A percentile compares a stretch with the other conserved stretches of the same genome.
Evolutionary conservation across 208 protist species (phyloP).

Genomic region (Acanthamoeba castellanii): DNA sequence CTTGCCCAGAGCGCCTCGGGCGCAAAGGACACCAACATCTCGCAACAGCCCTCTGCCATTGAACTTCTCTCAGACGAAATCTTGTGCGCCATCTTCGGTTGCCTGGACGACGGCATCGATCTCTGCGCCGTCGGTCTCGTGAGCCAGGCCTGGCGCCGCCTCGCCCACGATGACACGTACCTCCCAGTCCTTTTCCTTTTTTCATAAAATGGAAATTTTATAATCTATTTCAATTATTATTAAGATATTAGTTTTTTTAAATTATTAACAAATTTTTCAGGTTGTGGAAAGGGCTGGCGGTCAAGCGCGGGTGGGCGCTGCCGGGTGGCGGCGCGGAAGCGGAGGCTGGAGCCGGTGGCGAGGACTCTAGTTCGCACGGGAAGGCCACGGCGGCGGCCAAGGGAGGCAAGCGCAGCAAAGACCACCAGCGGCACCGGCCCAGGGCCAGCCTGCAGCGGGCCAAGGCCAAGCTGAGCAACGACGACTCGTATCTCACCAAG

Average conservation of each 20-base stretch:
- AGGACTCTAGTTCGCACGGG: not conserved
- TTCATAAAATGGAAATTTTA: too few species aligned
- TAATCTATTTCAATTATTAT: too few species aligned
- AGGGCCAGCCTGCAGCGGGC: not conserved
- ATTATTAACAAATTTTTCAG: not conserved
- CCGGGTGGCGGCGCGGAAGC: not conserved
- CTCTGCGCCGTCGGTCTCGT: not conserved
- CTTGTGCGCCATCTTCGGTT: not conserved
- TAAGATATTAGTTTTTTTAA: not conserved
- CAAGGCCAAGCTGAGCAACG: not conserved
- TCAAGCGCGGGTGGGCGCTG: conserved; percentile 19
- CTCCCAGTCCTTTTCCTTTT: not conserved
- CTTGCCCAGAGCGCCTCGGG: too few species aligned
- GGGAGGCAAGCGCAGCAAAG: not conserved
- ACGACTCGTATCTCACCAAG: not conserved
- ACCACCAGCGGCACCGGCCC: not conserved
- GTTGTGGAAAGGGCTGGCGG: conserved; percentile 17
- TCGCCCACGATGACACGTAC: conserved; percentile 34
- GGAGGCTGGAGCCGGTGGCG: not conserved
- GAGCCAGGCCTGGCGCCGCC: not conserved
- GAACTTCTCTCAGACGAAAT: not conserved
- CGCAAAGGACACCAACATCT: too few species aligned
- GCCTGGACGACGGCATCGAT: not conserved
- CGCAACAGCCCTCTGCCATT: not conserved
- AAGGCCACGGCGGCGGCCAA: not conserved